Base-by-base conservation (phyloP, 306 rosid species). In the Quercus dentata region DNA sequence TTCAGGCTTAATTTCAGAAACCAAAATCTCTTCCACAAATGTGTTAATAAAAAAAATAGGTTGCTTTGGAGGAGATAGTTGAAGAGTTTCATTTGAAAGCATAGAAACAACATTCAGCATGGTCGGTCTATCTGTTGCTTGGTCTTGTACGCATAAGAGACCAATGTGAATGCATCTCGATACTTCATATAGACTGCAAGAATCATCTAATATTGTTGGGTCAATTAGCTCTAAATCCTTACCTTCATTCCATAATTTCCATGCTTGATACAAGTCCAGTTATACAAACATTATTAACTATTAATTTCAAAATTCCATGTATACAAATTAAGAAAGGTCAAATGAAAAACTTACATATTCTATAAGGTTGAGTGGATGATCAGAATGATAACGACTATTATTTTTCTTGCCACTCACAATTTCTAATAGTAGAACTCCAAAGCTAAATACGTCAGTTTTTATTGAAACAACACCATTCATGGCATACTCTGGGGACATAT, bases 361-460 rank as follows among this genome's bases (percentile, higher is more conserved):
- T 18, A 67, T 27, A 23, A 80, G 78, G 69, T 38, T 80, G 35
- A 67, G 58, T 3, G 69, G 59, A 12, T 56, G n/a, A 12, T 65
- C 79, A 18, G 15, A 35, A 5, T 74, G 38, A 67, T 65, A 67
- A 65, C 31, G 18, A 74, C 51, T 54, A 19, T 67, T 80, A 17
- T 31, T 67, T 14, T 65, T 77, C 54, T 68, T n/a, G 20, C 80
- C 80, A 15, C 54, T 76, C 5, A 76, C 21, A 18, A 83, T 72
- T 49, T 83, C 83, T 3, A 83, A 73, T 2, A 79, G 19, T 4
- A 83, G 18, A 17, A 79, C 78, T 79, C 87, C 87, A 28, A 79
- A 83, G 41, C 81, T 76, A 33, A 71, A 83, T 1, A 83, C 78
- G 44, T 83, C 87, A 14, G 68, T 69, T 52, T 83, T 86, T 2